phyloP scores from a whole-genome alignment of 441 rosid genomes.

The Erodium moschatum region DNA sequence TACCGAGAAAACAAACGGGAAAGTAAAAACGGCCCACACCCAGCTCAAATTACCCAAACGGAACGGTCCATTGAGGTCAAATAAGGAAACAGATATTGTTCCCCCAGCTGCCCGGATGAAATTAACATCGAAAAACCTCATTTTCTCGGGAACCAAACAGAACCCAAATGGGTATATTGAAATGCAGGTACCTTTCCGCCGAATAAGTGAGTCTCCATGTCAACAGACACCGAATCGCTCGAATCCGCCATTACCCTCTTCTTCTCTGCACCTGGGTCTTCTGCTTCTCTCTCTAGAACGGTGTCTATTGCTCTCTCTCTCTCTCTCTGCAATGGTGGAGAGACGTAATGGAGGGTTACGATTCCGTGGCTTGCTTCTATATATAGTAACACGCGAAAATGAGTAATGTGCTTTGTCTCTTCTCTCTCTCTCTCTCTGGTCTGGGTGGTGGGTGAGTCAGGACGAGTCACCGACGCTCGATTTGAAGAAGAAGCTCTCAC shows the following conservation, averaged over 20 bases:
- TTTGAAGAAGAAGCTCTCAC: not conserved
- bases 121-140: not conserved
- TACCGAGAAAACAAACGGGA: not conserved
- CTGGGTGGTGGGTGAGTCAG: slow-evolving; percentile 2
- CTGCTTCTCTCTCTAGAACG: not conserved
- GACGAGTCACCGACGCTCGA: slow-evolving; percentile 11
- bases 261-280: too few species aligned
- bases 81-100: not conserved
- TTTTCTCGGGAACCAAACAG: slow-evolving; percentile 1
- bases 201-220: slow-evolving; percentile 21
- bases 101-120: not conserved
- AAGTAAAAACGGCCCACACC: not conserved
- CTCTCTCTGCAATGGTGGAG: not conserved
- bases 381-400: slow-evolving; percentile 2
- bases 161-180: not conserved
- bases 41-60: not conserved
- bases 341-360: too few species aligned
- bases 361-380: not conserved
- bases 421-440: not conserved
- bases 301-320: not conserved
- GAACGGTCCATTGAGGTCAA: not conserved
- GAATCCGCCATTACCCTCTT: slow-evolving; percentile 22
- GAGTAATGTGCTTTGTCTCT: not conserved
- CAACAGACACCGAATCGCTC: slow-evolving; percentile 28
- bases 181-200: slow-evolving; percentile 26